Evolutionary conservation across 192 early-diverging fungal species (phyloP).

Genomic region (Linderina pennispora): DNA sequence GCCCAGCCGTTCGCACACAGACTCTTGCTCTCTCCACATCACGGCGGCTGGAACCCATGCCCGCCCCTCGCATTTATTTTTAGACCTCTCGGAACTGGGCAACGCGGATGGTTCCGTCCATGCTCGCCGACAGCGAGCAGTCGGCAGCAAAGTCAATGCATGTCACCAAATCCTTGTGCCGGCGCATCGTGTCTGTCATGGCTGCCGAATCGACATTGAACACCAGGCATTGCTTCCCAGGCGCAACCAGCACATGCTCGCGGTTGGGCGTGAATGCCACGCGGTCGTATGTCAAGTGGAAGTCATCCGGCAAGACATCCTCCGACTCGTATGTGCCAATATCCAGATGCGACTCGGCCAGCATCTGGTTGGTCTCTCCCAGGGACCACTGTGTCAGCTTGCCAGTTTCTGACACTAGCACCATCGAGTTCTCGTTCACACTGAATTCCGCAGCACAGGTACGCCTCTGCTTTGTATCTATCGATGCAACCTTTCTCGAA

Average conservation of each 20-base stretch:
- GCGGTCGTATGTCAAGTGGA: slow-evolving; percentile 29
- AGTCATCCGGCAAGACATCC: slow-evolving; percentile 10
- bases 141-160: slow-evolving; percentile 40
- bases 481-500: slow-evolving; percentile 30
- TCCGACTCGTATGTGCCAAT: slow-evolving; percentile 6
- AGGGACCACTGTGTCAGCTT: slow-evolving; percentile 46
- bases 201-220: slow-evolving; percentile 45
- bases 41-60: too few relatives aligned
- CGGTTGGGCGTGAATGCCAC: slow-evolving; percentile 41
- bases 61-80: too few relatives aligned
- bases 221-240: slow-evolving; percentile 34
- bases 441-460: slow-evolving; percentile 32
- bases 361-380: slow-evolving; percentile 25
- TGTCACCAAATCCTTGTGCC: slow-evolving; percentile 42
- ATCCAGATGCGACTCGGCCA: slow-evolving; percentile 29
- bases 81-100: slow-evolving; percentile 40
- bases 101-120: slow-evolving; percentile 44
- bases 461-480: slow-evolving; percentile 26
- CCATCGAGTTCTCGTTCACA: slow-evolving; percentile 35
- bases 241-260: slow-evolving; percentile 36
- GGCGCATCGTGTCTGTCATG: slow-evolving; percentile 33
- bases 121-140: slow-evolving; percentile 38
- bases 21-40: too few relatives aligned
- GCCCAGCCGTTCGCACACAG: neutral
- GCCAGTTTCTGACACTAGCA: slow-evolving; percentile 33